phyloP scores from a whole-genome alignment of 1,139 yeast species.

The Debaryomycetaceae sp. region DNA sequence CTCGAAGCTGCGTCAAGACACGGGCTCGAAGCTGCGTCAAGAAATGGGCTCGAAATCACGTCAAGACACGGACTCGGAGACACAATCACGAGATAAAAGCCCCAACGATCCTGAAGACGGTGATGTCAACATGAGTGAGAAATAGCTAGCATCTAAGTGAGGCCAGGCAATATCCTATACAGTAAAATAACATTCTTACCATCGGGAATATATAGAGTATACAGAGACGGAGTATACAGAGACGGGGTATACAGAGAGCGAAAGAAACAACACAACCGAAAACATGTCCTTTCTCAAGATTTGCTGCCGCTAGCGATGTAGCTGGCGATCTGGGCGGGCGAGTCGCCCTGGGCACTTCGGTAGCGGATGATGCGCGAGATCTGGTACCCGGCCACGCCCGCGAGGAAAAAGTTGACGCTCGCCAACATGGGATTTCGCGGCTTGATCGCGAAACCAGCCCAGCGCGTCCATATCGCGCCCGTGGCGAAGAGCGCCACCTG shows the following conservation, averaged over 20 bases:
- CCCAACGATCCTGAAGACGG: slow-evolving; percentile 5
- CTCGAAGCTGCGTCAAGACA: slow-evolving; percentile 4
- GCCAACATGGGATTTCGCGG: slow-evolving; percentile 86
- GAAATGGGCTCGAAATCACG: slow-evolving; percentile 4
- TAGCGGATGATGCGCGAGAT: slow-evolving; percentile 57
- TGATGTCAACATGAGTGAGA: slow-evolving; percentile 5
- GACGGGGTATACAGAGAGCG: no score
- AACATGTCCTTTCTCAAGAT: no score
- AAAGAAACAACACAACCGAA: no score
- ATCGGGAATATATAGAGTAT: no score
- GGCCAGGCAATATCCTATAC: no score
- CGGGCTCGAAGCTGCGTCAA: slow-evolving; percentile 5
- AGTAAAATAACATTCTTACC: no score
- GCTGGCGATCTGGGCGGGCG: slow-evolving; percentile 40
- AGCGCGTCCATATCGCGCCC: slow-evolving; percentile 95
- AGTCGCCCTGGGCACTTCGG: slow-evolving; percentile 41
- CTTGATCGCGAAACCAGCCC: slow-evolving; percentile 84
- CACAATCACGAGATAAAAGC: slow-evolving; percentile 5
- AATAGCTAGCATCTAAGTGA: no score
- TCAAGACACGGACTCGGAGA: slow-evolving; percentile 4
- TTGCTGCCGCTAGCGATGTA: slow-evolving; percentile 47
- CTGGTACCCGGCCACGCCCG: slow-evolving; percentile 83
- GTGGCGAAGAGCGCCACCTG: slow-evolving; percentile 84
- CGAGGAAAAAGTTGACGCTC: slow-evolving; percentile 87
- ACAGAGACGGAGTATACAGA: no score